Conservation (phyloP, 331 rosid species). For the Dryas integrifolia region DNA sequence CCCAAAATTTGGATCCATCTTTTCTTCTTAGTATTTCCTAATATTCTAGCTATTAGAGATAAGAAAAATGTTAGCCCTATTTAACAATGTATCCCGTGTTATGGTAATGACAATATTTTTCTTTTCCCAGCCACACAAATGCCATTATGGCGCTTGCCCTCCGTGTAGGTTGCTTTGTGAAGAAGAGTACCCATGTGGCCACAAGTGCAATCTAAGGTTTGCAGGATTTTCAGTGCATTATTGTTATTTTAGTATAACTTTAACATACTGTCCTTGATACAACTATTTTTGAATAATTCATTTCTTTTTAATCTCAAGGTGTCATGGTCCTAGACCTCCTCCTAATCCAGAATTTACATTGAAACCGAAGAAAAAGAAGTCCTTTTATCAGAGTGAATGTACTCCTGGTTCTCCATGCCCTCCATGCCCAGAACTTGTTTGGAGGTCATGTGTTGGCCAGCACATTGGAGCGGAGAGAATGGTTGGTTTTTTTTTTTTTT, state of each 20-base stretch:
- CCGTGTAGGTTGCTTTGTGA: constrained; percentile 75
- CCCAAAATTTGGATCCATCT: background rate
- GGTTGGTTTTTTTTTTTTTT: constrained; percentile 51
- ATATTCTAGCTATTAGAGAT: background rate
- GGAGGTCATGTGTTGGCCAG: constrained; percentile 87
- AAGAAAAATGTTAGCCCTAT: background rate
- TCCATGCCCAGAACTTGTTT: constrained; percentile 77
- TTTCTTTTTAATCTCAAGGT: constrained; percentile 40
- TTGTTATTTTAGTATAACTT: constrained; percentile 1
- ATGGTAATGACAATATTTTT: constrained; percentile 31
- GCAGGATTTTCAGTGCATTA: constrained; percentile 1
- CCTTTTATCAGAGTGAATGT: constrained; percentile 43
- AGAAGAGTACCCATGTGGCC: constrained; percentile 81
- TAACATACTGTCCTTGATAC: constrained; percentile 16
- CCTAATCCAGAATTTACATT: constrained; percentile 80
- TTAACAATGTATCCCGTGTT: background rate
- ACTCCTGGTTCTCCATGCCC: constrained; percentile 80
- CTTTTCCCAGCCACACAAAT: constrained; percentile 79
- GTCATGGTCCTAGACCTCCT: constrained; percentile 88
- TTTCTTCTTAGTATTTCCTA: background rate
- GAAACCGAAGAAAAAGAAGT: constrained; percentile 89
- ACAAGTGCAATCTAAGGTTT: constrained; percentile 83
- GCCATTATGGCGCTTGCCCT: constrained; percentile 94
- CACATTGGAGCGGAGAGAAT: constrained; percentile 81
- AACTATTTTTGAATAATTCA: constrained; percentile 7